phyloP scores from a whole-genome alignment of 2,329 filamentous ascomycete genomes.

The Blastomyces gilchristii region DNA sequence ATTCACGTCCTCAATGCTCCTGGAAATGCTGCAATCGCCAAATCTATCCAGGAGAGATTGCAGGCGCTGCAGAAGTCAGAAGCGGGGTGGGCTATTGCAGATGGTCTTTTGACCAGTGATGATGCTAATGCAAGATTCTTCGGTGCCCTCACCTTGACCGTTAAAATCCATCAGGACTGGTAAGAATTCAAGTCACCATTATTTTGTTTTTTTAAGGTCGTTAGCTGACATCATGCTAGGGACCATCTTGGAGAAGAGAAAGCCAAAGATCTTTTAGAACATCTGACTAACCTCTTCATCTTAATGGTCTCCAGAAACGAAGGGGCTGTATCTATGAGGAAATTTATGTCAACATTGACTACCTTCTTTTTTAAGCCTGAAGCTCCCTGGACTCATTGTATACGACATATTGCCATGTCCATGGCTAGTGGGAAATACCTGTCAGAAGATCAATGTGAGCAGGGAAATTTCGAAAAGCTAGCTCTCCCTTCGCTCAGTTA shows the following conservation, averaged over 20 bases:
- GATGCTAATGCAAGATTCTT: constrained; percentile 80
- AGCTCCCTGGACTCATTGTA: constrained; percentile 29
- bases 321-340: constrained; percentile 33
- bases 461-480: constrained; percentile 22
- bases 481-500: constrained; percentile 31
- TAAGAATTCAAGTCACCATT: constrained; percentile 27
- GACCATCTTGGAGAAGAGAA: constrained; percentile 28
- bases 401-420: constrained; percentile 31
- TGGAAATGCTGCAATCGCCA: constrained; percentile 36
- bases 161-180: constrained; percentile 92
- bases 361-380: constrained; percentile 35
- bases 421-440: constrained; percentile 31
- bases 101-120: constrained; percentile 57
- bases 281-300: constrained; percentile 36
- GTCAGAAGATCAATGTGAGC: constrained; percentile 24
- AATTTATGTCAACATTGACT: constrained; percentile 38
- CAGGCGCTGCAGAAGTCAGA: constrained; percentile 68
- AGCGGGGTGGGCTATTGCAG: constrained; percentile 76
- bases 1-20: constrained; percentile 34
- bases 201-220: not conserved
- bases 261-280: constrained; percentile 28
- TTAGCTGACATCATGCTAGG: constrained; percentile 19
- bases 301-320: constrained; percentile 31
- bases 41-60: constrained; percentile 59
- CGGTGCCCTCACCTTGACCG: constrained; percentile 80